Evolutionary conservation across 2,329 filamentous ascomycete genomes (phyloP), one percentile per base, ranked within the genome.

Genomic region (Colletotrichum cereale): DNA sequence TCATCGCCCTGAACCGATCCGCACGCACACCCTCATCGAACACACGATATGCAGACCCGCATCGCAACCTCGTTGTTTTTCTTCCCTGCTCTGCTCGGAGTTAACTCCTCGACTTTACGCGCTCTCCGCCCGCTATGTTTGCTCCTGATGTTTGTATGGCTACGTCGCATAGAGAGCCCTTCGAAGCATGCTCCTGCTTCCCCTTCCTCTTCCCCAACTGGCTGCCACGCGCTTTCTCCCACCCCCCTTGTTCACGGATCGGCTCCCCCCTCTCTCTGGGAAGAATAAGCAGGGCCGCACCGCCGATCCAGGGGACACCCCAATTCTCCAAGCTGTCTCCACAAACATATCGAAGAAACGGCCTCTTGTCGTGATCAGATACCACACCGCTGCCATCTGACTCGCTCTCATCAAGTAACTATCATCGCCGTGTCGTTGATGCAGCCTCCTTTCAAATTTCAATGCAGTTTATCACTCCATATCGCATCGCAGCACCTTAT

Each of bases 271-370:
- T 57, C 53, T n/a, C 21, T 57, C 21, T 62, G 16, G 56, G 26
- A 34, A 62, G 34, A 71, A 57, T 57, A 60, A 58, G 57, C 64
- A 71, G 57, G 64, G 65, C 65, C 64, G 64, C 57, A 52, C 64
- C 64, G 64, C 57, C 57, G 68, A 67, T 71, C 64, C 50, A 68
- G 68, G 68, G 64, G 62, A 40, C 50, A 57, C 50, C 67, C 56
- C 14, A 56, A 36, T 62, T 53, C 42, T 62, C 44, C 57, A 58
- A 56, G 24, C 31, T 50, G 36, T 55, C 57, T 52, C 63, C 48
- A 50, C 64, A 62, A 44, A 34, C 42, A 26, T 61, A 10, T 44
- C 62, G 38, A 62, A 71, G 68, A 70, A 61, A 44, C 40, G 47
- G 36, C 47, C 36, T 67, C 38, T 34, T 31, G 12, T 53, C 36